Evolutionary conservation across 2,329 filamentous ascomycete species (phyloP).

Genomic region (Sclerotinia trifoliorum): DNA sequence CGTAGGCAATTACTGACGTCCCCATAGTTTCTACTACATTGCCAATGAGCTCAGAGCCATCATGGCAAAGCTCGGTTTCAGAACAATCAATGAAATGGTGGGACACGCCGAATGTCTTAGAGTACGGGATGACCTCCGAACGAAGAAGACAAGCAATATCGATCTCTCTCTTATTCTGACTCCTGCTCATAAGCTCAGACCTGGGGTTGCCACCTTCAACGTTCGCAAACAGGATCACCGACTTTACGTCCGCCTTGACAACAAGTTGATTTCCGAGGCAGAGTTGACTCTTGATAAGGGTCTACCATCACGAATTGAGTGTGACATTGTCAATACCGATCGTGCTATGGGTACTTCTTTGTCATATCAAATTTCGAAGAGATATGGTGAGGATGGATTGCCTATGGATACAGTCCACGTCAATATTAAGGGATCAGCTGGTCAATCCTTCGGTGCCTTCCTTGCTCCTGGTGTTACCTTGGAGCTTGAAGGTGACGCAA

Average conservation of each 20-base stretch:
- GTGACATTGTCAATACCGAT: constrained; percentile 95
- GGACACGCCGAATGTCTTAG: constrained; percentile 83
- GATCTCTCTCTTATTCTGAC: constrained; percentile 91
- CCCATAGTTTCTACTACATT: constrained; percentile 68
- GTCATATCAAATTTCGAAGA: constrained; percentile 92
- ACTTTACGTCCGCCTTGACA: constrained; percentile 88
- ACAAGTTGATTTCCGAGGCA: constrained; percentile 94
- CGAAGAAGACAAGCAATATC: constrained; percentile 86
- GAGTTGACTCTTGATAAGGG: constrained; percentile 94
- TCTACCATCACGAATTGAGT: constrained; percentile 88
- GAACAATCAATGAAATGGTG: constrained; percentile 97
- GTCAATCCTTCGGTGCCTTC: constrained; percentile 94
- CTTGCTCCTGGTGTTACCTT: constrained; percentile 90
- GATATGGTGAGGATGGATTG: constrained; percentile 83
- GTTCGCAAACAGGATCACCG: constrained; percentile 97
- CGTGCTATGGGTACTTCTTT: constrained; percentile 90
- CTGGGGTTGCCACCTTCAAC: constrained; percentile 94
- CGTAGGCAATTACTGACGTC: not conserved
- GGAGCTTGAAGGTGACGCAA: constrained; percentile 92
- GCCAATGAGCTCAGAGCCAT: constrained; percentile 94
- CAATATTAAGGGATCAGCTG: constrained; percentile 94
- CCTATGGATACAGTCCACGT: constrained; percentile 92
- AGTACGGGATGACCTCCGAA: constrained; percentile 84
- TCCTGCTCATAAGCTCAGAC: constrained; percentile 91
- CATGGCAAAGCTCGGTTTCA: constrained; percentile 93